Conservation (phyloP, 352 stramenopile genomes). For the Globisporangium irregulare region DNA sequence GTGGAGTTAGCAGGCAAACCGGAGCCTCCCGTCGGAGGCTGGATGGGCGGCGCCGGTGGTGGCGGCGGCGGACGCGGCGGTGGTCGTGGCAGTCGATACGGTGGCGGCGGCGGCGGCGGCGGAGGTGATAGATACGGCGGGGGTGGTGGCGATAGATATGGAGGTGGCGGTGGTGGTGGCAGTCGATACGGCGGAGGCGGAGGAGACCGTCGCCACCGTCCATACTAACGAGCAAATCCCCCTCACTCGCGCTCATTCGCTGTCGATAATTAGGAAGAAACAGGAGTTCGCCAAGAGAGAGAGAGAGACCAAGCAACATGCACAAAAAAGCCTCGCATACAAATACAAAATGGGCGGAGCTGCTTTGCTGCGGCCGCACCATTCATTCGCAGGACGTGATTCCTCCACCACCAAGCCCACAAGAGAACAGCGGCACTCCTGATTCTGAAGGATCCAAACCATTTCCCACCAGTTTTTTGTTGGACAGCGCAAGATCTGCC, state of each 20-base stretch:
- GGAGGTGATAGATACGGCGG: background rate
- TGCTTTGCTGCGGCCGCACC: background rate
- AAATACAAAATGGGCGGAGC: background rate
- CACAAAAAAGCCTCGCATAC: background rate
- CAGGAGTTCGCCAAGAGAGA: background rate
- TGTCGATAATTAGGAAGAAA: background rate
- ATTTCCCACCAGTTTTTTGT: background rate
- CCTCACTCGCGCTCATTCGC: background rate
- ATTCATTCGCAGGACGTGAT: background rate
- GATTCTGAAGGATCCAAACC: background rate
- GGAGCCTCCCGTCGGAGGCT: conserved; percentile 71
- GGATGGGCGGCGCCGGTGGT: conserved; percentile 47
- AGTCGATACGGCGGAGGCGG: conserved; percentile 33
- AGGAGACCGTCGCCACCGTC: conserved; percentile 48
- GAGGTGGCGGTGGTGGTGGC: conserved; percentile 23
- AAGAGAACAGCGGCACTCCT: background rate
- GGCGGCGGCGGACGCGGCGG: conserved; percentile 36
- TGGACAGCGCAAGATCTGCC: background rate
- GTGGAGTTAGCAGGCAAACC: conserved; percentile 83
- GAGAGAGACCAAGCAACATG: background rate
- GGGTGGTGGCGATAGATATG: conserved; percentile 24
- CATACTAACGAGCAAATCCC: conserved; percentile 33
- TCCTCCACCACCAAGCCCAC: background rate
- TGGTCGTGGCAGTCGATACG: conserved; percentile 35
- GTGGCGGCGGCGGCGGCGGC: conserved; percentile 25